These are phyloP conservation scores for Chamaenerion angustifolium DNA, from an alignment of 345 rosid genomes.

Conservation along the genomic window DNA sequence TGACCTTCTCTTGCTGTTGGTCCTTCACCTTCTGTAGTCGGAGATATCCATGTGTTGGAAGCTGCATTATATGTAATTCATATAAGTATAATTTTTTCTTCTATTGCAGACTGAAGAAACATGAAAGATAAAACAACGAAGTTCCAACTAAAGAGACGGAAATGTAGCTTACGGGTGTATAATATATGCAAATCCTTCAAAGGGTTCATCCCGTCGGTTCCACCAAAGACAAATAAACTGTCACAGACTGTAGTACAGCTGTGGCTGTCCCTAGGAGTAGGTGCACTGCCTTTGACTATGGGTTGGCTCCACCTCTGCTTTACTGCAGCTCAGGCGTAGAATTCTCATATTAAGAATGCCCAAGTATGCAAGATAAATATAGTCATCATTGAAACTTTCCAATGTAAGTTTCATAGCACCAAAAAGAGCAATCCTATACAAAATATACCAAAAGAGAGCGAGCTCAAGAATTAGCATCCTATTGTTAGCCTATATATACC, in stretches of 20 bases:
- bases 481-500: too few species aligned
- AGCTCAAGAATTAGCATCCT: too few species aligned
- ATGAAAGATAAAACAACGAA: too few species aligned
- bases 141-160: neutral
- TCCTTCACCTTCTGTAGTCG: slow-evolving; percentile 81
- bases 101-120: neutral
- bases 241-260: slow-evolving; percentile 69
- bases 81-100: neutral
- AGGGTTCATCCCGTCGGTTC: slow-evolving; percentile 78
- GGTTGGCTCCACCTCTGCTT: slow-evolving; percentile 83
- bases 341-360: too few species aligned
- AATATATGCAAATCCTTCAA: slow-evolving; percentile 74
- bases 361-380: too few species aligned
- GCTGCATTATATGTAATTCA: slow-evolving; percentile 24
- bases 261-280: slow-evolving; percentile 90
- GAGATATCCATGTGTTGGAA: slow-evolving; percentile 78
- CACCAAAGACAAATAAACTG: slow-evolving; percentile 74
- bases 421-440: too few species aligned
- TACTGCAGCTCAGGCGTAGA: slow-evolving; percentile 28
- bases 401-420: too few species aligned
- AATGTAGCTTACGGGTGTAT: slow-evolving; percentile 57
- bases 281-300: slow-evolving; percentile 47
- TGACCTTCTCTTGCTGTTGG: slow-evolving; percentile 96
- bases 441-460: too few species aligned
- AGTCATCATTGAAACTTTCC: too few species aligned